Base-by-base conservation (phyloP, 768 basidiomycete genomes). In the Dentipellis fragilis region DNA sequence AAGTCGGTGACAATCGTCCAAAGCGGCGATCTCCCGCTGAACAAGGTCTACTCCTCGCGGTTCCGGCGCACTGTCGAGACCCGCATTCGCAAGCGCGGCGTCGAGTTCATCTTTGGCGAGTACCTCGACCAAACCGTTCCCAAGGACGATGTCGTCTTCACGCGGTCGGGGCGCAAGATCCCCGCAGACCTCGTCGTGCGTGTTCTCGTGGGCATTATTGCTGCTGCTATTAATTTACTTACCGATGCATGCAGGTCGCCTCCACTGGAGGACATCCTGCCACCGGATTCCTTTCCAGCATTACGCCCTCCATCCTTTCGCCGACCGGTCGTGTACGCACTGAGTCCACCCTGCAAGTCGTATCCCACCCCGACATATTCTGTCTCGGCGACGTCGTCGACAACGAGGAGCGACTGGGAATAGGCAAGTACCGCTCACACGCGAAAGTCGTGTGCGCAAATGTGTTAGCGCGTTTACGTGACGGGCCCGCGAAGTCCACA, bases 361-460 rank as follows among this genome's bases (percentile, higher is more conserved):
- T 59, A 7, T 67, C 64, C 0, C 70, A 83, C 64, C 72, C 77
- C 0, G 72, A 72, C 54, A 76, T 87, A 6, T 85, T 83, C 57
- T 85, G 83, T 0, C 72, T 68, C 2, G 85, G 85, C 2, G 85
- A 87, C 63, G 73, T 82, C 57, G 76, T 84, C 59, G 80, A 81
- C 46, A 80, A 77, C 71, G 57, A 67, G 1, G 85, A 85, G 65
- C 79, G 84, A 65, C 84, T 84, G 59, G 80, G 75, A 59, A 67
- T 69, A 0, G 70, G 65, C 23, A 85, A 86, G 64, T 70, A 69
- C 1, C 19, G 39, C 1, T 59, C 59, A 2, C 85, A 87, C 57
- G 64, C 62, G 7, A 34, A 61, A 2, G 55, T 83, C 39, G 69
- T 80, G 49, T 69, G 67, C 3, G 65, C 72, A 36, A 87, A 87